Percentiles rank a stretch among this genome's conserved stretches.
Evolutionary conservation across 1,284 basidiomycete genomes (phyloP).

Genomic region (Ceratorhiza oryzae-sativae): DNA sequence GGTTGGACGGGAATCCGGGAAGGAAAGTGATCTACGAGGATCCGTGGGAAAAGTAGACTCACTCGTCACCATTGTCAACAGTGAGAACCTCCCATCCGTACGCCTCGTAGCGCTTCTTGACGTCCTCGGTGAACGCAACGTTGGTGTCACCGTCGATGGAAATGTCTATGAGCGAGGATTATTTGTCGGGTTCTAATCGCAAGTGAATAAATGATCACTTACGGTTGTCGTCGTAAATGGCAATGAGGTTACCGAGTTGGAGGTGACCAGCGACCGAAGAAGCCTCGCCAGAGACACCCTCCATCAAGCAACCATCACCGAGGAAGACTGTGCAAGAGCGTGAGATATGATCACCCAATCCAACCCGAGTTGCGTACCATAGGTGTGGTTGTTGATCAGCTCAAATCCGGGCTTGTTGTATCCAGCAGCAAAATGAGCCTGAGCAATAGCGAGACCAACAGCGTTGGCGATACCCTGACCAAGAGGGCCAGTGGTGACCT

Average conservation of each 20-base stretch:
- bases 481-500: conserved; percentile 95
- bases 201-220: conserved; percentile 39
- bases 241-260: conserved; percentile 91
- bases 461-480: conserved; percentile 94
- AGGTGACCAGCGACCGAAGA: conserved; percentile 92
- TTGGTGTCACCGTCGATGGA: conserved; percentile 95
- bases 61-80: conserved; percentile 80
- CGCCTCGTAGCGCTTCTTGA: conserved; percentile 83
- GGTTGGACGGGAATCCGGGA: background rate
- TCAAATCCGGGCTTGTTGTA: conserved; percentile 90
- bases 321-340: conserved; percentile 67
- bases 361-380: conserved; percentile 58
- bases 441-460: conserved; percentile 92
- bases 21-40: conserved; percentile 25
- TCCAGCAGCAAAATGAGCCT: conserved; percentile 85
- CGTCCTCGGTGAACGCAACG: conserved; percentile 93
- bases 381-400: conserved; percentile 90
- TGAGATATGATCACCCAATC: conserved; percentile 40
- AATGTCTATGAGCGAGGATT: conserved; percentile 69
- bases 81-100: conserved; percentile 95
- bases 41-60: conserved; percentile 36
- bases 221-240: conserved; percentile 92
- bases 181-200: conserved; percentile 6
- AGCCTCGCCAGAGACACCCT: conserved; percentile 91
- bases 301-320: conserved; percentile 96